Conservation (phyloP, 208 protist genomes). For the Trichomonas vaginalis region DNA sequence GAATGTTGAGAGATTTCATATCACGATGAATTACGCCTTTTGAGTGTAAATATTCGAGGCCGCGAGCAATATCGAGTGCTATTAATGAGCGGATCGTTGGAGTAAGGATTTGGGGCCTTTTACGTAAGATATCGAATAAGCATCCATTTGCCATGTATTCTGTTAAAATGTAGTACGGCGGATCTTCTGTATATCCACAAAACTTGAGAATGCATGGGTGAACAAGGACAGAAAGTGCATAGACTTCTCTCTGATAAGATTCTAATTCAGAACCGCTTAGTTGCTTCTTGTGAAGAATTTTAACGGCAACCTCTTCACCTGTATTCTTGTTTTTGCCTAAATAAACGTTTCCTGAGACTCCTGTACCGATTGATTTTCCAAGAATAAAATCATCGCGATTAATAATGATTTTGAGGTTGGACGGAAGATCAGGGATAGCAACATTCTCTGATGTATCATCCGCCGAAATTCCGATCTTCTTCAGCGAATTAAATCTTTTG, state of each 20-base stretch:
- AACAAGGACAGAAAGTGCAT: background rate
- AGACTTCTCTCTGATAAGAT: background rate
- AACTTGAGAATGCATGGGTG: background rate
- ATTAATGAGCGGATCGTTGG: background rate
- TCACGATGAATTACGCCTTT: background rate
- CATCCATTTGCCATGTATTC: constrained; percentile 3
- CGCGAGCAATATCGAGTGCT: background rate
- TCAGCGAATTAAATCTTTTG: background rate
- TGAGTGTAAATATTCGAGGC: background rate
- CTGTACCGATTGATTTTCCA: background rate
- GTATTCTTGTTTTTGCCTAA: background rate
- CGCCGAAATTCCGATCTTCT: background rate
- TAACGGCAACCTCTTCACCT: background rate
- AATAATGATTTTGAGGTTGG: background rate
- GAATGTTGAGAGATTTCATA: background rate
- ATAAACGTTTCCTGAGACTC: background rate
- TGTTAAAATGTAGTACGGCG: background rate
- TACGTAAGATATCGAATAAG: background rate
- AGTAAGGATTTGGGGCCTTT: background rate
- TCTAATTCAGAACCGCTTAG: background rate
- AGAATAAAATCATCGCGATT: background rate
- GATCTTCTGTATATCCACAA: background rate
- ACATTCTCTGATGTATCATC: background rate
- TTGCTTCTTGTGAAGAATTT: background rate
- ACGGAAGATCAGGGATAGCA: background rate